Evolutionary conservation across 164 flowering plant genomes (phyloP).

Genomic region (Magnolia kwangsiensis): DNA sequence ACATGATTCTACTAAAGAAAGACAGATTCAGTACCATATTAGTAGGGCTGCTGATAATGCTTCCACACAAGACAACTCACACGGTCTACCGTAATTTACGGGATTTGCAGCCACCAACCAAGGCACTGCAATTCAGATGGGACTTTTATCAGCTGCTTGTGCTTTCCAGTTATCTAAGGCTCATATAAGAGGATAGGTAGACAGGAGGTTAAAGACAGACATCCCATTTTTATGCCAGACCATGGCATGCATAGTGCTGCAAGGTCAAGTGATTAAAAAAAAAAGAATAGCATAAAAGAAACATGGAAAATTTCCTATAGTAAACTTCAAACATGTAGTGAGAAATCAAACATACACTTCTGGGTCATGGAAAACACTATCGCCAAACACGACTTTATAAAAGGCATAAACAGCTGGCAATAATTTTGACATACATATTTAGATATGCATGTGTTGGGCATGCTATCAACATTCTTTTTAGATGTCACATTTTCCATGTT

Average conservation of each 20-base stretch:
- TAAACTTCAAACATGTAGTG: neutral
- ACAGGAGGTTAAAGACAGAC: neutral
- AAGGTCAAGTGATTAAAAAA: neutral
- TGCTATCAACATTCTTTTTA: neutral
- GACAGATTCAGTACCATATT: slow-evolving; percentile 54
- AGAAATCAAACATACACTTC: neutral
- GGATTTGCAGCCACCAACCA: slow-evolving; percentile 99
- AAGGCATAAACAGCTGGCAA: neutral
- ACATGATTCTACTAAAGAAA: neutral
- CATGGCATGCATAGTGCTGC: neutral
- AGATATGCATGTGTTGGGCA: neutral
- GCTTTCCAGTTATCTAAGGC: neutral
- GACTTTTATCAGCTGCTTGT: neutral
- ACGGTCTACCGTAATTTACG: slow-evolving; percentile 95
- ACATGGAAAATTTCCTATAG: neutral
- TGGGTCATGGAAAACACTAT: neutral
- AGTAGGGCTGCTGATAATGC: slow-evolving; percentile 90
- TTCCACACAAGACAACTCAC: slow-evolving; percentile 95
- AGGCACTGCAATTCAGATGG: slow-evolving; percentile 59
- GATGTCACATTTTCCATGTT: neutral
- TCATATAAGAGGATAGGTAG: neutral
- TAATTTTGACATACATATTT: neutral
- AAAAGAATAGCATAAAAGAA: neutral
- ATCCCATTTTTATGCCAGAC: neutral
- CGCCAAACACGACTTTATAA: neutral